A percentile compares a stretch with the other conserved stretches of the same genome.
These are phyloP conservation scores for Ulmus americana DNA, from an alignment of 331 rosid genomes.

Conservation along the genomic window DNA sequence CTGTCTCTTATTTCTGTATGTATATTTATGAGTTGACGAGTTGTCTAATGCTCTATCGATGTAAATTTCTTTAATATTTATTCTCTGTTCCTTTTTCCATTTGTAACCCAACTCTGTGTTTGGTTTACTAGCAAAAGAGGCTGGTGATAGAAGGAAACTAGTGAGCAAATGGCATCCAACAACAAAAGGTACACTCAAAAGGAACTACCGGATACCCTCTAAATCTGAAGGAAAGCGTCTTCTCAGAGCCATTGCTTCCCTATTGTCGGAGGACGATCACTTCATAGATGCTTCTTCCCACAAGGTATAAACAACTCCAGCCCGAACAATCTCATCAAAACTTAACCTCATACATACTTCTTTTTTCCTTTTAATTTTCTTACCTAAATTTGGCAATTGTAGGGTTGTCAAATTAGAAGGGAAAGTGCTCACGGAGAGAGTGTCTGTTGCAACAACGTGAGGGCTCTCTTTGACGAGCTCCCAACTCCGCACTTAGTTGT, in stretches of 20 bases:
- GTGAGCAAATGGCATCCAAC: conserved; percentile 97
- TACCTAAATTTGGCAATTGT: conserved; percentile 9
- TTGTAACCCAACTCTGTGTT: not conserved
- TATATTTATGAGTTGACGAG: not conserved
- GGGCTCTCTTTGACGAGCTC: conserved; percentile 88
- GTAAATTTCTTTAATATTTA: not conserved
- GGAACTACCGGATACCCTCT: conserved; percentile 75
- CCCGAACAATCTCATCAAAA: not conserved
- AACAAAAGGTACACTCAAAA: conserved; percentile 74
- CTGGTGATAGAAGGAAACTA: conserved; percentile 46
- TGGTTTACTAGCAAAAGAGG: conserved; percentile 51
- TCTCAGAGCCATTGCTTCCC: conserved; percentile 72
- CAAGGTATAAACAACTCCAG: conserved; percentile 45
- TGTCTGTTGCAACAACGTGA: conserved; percentile 85
- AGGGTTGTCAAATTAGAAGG: conserved; percentile 91
- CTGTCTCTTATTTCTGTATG: not conserved
- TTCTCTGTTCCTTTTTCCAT: not conserved
- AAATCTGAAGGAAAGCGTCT: conserved; percentile 65
- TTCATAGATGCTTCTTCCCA: conserved; percentile 80
- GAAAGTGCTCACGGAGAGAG: conserved; percentile 92
- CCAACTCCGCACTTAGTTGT: conserved; percentile 76
- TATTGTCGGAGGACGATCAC: conserved; percentile 80
- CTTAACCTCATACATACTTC: not conserved
- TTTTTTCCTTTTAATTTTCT: not conserved
- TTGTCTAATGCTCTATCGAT: not conserved